Evolutionary conservation across 805 yeast genomes (phyloP).

Genomic region (Kazachstania taianensis): DNA sequence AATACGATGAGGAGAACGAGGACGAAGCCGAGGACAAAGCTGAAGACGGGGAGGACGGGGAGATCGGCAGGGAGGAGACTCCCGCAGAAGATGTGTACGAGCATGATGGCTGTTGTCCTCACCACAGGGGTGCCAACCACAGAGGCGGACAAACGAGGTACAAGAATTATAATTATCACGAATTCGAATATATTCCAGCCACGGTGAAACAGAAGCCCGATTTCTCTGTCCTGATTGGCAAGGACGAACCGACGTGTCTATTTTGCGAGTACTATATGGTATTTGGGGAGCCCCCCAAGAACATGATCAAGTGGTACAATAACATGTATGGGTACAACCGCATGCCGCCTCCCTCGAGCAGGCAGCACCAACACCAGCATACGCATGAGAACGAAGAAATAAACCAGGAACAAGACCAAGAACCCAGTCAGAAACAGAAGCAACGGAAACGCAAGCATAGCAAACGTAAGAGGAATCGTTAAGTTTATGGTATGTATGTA

Average conservation of each 20-base stretch:
- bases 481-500: too few species aligned
- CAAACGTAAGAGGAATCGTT: conserved; percentile 16
- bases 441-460: too few species aligned
- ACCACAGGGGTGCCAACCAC: conserved; percentile 6
- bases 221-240: conserved; percentile 17
- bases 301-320: conserved; percentile 43
- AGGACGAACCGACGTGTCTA: conserved; percentile 30
- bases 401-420: conserved; percentile 2
- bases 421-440: too few species aligned
- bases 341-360: conserved; percentile 10
- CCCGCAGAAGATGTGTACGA: conserved; percentile 1
- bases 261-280: conserved; percentile 45
- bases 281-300: conserved; percentile 40
- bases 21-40: not conserved
- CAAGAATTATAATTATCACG: conserved; percentile 12
- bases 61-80: conserved; percentile 3
- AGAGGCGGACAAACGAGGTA: conserved; percentile 6
- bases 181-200: conserved; percentile 11
- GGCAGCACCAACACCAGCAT: conserved; percentile 7
- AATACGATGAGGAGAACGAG: not conserved
- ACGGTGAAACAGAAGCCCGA: conserved; percentile 12
- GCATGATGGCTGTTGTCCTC: conserved; percentile 9
- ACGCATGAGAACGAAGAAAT: conserved; percentile 3
- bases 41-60: not conserved
- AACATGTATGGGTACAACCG: conserved; percentile 19